Evolutionary conservation across 1,139 yeast genomes (phyloP), one percentile per base, ranked within the genome.

Genomic region (Martiniozyma asiatica): DNA sequence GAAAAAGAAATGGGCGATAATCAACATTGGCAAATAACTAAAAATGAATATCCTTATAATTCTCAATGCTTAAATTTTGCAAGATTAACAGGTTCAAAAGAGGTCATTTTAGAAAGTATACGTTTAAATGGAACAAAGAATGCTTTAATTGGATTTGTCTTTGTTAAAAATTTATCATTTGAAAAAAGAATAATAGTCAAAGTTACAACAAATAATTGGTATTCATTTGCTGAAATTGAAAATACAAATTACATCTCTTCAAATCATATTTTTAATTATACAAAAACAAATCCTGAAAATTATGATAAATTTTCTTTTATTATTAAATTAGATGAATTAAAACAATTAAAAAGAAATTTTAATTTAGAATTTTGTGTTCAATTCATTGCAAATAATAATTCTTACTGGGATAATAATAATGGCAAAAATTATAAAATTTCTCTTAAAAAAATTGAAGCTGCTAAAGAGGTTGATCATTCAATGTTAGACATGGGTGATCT

Each of bases 321-420:
- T 30, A 53, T 66, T 37, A 56, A 59, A 28, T 47, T 66, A 24
- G 44, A 46, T 29, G 25, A 39, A 21, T 31, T 50, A 14, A 33
- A 58, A 47, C 34, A 44, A 51, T 36, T 53, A 58, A 25, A 51
- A 44, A 35, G 51, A 36, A 26, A 43, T 38, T 44, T 56, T 34
- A 51, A 52, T 36, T 48, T 52, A 35, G 54, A 51, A 41, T 63
- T 81, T 44, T 81, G 93, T 48, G 64, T 81, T 28, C 65, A 70
- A 34, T 82, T 73, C 51, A 51, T 50, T 31, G 58, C 67, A 24
- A 57, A 59, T 24, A 61, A 61, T 22, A 39, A 45, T 8, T 81
- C 72, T 40, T 68, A 50, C 48, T 84, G 94, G 94, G 94, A 82
- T 53, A 82, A 78, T 56, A 82, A 84, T 52, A 38, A 56, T 26